phyloP scores from a whole-genome alignment of 495 filamentous ascomycete species.

The Apiosordaria backusii region DNA sequence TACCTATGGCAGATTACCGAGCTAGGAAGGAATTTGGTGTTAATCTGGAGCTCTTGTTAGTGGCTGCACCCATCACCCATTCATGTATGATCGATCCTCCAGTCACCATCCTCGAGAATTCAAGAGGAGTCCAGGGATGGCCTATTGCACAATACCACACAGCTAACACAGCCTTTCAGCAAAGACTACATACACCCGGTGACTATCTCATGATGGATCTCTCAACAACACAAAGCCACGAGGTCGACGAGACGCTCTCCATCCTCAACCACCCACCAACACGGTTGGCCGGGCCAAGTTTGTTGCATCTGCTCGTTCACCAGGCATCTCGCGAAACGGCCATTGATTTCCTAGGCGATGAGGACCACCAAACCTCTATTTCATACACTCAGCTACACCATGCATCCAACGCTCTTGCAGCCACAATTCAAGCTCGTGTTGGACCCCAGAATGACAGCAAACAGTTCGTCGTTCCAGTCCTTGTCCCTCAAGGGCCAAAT shows the following conservation, averaged over 20 bases:
- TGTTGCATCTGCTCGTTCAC: conserved; percentile 62
- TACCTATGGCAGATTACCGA: neutral
- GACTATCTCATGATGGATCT: neutral
- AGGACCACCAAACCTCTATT: conserved; percentile 42
- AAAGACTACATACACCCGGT: too few species aligned
- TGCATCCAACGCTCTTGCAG: conserved; percentile 52
- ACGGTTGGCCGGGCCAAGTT: conserved; percentile 52
- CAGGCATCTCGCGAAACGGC: conserved; percentile 9
- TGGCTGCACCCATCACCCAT: neutral
- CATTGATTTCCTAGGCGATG: conserved; percentile 55
- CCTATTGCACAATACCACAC: too few species aligned
- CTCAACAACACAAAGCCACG: neutral
- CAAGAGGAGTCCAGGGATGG: too few species aligned
- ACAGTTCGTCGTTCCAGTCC: conserved; percentile 61
- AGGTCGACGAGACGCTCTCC: conserved; percentile 38
- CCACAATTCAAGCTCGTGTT: conserved; percentile 39
- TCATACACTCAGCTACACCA: conserved; percentile 60
- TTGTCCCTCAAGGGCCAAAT: conserved; percentile 64
- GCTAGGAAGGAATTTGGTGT: conserved; percentile 6
- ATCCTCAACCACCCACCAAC: conserved; percentile 56
- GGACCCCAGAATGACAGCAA: neutral
- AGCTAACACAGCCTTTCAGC: neutral
- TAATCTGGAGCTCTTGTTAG: neutral
- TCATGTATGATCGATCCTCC: too few species aligned
- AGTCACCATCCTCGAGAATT: too few species aligned